A percentile compares a stretch with the other conserved stretches of the same genome.
Conservation (phyloP, 2,329 filamentous ascomycete genomes). For the Colletotrichum australisinense region DNA sequence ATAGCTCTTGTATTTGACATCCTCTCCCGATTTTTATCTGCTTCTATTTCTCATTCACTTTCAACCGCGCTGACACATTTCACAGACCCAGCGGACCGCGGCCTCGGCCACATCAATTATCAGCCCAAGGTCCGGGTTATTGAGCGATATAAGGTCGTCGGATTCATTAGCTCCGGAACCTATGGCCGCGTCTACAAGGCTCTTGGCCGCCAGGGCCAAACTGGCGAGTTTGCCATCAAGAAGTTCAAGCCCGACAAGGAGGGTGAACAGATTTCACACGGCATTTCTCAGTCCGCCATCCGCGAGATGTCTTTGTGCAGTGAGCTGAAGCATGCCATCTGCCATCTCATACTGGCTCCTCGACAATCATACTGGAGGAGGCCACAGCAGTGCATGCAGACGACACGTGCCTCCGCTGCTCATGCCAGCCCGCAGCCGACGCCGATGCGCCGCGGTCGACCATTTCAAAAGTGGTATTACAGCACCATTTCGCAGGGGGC, state of each 20-base stretch:
- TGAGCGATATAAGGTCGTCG: conserved; percentile 95
- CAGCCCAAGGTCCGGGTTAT: conserved; percentile 87
- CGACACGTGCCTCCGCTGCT: too few species aligned
- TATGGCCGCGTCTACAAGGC: conserved; percentile 99
- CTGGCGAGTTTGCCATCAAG: conserved; percentile 96
- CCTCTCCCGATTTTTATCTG: conserved; percentile 15
- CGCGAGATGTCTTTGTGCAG: conserved; percentile 98
- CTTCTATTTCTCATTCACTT: conserved; percentile 34
- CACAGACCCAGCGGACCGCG: conserved; percentile 65
- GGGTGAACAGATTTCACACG: conserved; percentile 92
- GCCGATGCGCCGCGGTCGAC: too few species aligned
- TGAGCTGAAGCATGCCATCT: conserved; percentile 84
- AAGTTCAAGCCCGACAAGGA: conserved; percentile 99
- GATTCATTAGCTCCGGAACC: conserved; percentile 97
- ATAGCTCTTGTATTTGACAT: conserved; percentile 34
- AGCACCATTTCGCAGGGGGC: conserved; percentile 72
- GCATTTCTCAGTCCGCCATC: conserved; percentile 96
- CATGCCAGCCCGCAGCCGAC: too few species aligned
- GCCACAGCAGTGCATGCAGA: too few species aligned
- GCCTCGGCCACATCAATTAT: conserved; percentile 61
- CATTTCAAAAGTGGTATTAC: conserved; percentile 86
- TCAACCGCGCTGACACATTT: conserved; percentile 47
- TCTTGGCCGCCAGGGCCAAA: conserved; percentile 76
- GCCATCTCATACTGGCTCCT: too few species aligned
- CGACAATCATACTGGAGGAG: too few species aligned